Conservation (phyloP, 768 basidiomycete species). For the Chlorophyllum brunneum region DNA sequence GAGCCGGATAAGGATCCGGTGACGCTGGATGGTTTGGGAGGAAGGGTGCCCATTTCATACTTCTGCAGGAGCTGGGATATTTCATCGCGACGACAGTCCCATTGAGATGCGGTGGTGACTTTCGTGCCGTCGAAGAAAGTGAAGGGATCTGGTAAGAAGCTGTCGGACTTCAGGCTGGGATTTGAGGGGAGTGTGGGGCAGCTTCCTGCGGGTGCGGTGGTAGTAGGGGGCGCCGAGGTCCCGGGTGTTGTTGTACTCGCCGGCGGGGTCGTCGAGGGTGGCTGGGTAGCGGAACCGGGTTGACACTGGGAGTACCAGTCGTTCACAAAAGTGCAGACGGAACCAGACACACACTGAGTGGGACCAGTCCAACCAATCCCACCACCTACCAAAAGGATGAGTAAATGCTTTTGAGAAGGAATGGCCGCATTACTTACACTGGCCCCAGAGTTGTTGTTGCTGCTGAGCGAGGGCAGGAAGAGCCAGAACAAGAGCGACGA, state of each 20-base stretch:
- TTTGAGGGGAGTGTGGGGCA: conserved; percentile 28
- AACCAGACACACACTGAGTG: conserved; percentile 31
- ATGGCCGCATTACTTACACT: conserved; percentile 21
- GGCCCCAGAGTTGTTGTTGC: conserved; percentile 19
- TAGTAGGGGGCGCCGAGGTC: conserved; percentile 14
- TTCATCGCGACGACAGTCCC: conserved; percentile 48
- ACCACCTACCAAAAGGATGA: conserved; percentile 24
- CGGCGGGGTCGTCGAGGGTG: conserved; percentile 18
- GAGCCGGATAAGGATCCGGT: conserved; percentile 39
- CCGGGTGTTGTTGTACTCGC: conserved; percentile 3
- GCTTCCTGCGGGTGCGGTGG: background rate
- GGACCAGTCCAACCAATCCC: conserved; percentile 32
- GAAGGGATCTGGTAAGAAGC: conserved; percentile 53
- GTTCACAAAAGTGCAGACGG: conserved; percentile 27
- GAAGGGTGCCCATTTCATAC: conserved; percentile 50
- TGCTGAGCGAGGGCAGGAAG: conserved; percentile 27
- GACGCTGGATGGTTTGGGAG: conserved; percentile 41
- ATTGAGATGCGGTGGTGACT: conserved; percentile 42
- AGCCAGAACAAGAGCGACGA: conserved; percentile 23
- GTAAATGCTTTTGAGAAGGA: background rate
- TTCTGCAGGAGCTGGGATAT: conserved; percentile 45
- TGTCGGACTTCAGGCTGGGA: conserved; percentile 30
- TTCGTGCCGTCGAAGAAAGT: conserved; percentile 40
- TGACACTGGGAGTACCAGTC: conserved; percentile 34
- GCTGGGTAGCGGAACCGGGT: conserved; percentile 21